Base-by-base conservation (phyloP, 305 asterid genomes). In the Solanum hybrid region DNA sequence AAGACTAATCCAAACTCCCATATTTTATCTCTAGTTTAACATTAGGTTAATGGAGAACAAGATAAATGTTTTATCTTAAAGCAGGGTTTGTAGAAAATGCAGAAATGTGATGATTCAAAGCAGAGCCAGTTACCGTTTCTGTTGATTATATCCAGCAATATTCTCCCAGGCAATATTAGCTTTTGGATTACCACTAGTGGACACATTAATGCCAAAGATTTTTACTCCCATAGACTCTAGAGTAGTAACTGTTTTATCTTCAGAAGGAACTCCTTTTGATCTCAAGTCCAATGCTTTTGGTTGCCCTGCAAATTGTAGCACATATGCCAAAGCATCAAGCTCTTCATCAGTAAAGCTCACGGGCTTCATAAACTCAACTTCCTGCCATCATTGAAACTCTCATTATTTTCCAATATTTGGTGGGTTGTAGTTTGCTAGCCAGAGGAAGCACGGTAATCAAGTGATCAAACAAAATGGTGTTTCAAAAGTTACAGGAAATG, bases 131-230 rank as follows among this genome's bases (percentile, higher is more conserved):
- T 89, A 96, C 99, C 98, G 91, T 91, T 97, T 97, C 90, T 97
- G 99, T 91, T 92, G 70, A 91, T 93, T 93, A 92, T 97, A 97
- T 84, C 99, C 99, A 91, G 99, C 99, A 95, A 96, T 96, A 91
- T 95, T 96, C 37, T 96, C 99, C 99, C 99, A 97, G 72, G 98
- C 92, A 89, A 97, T 94, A 89, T 94, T 95, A 77, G 86, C 80
- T 78, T 93, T 96, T 70, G 93, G 86, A 68, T 89, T 89, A 90
- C 93, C 97, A 65, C 65, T 51, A 90, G 92, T 90, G 76, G 94
- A 88, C 86, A 94, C 94, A 85, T 91, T 80, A 81, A 95, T 95
- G 86, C 99, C 99, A 93, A 94, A 96, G 91, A 97, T 90, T 89
- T 95, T 95, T 80, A 97, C 94, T 83, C 99, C 99, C 98, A 97